phyloP scores from a whole-genome alignment of 139 green algal genomes.

The Eudorina sp. region DNA sequence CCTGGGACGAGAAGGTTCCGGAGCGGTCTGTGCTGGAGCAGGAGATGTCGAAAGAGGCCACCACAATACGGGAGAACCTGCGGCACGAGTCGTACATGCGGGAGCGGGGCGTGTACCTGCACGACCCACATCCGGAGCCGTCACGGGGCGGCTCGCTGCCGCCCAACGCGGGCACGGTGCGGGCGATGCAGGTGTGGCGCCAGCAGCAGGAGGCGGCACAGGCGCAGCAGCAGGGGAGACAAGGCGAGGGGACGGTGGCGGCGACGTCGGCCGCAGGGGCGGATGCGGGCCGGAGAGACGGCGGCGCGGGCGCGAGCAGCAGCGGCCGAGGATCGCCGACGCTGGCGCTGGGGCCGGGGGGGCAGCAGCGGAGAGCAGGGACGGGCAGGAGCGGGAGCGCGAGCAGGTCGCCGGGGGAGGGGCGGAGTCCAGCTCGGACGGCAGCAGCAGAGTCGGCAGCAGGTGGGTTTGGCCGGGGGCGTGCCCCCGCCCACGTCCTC shows the following conservation, averaged over 20 bases:
- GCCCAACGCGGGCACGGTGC: constrained; percentile 58
- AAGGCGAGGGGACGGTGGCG: not conserved
- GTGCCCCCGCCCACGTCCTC: no score
- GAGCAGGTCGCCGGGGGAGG: not conserved
- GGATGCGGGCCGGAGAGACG: not conserved
- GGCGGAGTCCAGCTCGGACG: not conserved
- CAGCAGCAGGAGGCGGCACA: constrained; percentile 18
- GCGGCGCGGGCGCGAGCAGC: not conserved
- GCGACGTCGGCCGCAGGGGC: not conserved
- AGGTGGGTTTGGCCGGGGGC: not conserved
- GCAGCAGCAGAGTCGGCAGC: not conserved
- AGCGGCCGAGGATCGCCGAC: not conserved
- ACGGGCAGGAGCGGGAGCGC: not conserved
- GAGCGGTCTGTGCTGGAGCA: constrained; percentile 57
- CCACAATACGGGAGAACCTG: constrained; percentile 41
- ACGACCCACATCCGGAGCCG: constrained; percentile 56
- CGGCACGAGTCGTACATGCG: constrained; percentile 32
- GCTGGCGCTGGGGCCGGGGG: not conserved
- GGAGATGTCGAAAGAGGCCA: constrained; percentile 62
- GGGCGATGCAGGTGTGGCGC: constrained; percentile 51
- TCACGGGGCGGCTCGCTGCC: constrained; percentile 39
- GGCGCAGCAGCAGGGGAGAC: not conserved
- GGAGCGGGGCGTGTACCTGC: constrained; percentile 47
- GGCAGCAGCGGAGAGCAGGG: not conserved
- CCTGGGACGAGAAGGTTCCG: constrained; percentile 52